phyloP scores from a whole-genome alignment of 345 rosid species.

The Murraya koenigii region DNA sequence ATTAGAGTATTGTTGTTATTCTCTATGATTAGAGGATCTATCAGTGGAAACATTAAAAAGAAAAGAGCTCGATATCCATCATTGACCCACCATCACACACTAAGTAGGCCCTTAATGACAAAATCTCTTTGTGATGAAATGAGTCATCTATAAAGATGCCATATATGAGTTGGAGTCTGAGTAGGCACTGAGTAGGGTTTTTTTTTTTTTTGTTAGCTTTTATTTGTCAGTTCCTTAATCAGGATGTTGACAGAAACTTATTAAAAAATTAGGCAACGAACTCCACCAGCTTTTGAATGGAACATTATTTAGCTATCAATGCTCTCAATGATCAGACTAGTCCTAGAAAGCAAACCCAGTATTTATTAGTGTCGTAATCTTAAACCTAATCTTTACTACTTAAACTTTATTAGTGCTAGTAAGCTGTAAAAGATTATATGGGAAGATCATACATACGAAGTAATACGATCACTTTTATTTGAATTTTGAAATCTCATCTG shows the following conservation, averaged over 20 bases:
- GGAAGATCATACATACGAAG: neutral
- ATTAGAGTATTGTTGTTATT: neutral
- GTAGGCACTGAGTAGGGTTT: neutral
- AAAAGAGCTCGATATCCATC: neutral
- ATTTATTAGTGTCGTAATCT: neutral
- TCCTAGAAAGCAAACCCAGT: neutral
- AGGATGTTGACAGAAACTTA: conserved; percentile 26
- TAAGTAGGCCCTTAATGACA: neutral
- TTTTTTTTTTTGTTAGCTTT: neutral
- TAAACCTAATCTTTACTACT: neutral
- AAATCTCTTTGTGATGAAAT: conserved; percentile 4
- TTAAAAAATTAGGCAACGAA: conserved; percentile 29
- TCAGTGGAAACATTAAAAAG: conserved; percentile 7
- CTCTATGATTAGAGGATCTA: conserved; percentile 20
- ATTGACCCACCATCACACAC: conserved; percentile 35
- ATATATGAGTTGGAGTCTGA: conserved; percentile 23
- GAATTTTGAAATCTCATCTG: neutral
- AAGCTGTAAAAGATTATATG: neutral
- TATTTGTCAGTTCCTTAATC: conserved; percentile 15
- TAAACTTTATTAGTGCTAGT: neutral
- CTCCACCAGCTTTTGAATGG: conserved; percentile 49
- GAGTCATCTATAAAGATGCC: conserved; percentile 1
- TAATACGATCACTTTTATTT: neutral
- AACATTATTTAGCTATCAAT: conserved; percentile 18
- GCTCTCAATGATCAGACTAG: neutral